phyloP scores from a whole-genome alignment of 495 filamentous ascomycete genomes.

The Thozetella sp. region DNA sequence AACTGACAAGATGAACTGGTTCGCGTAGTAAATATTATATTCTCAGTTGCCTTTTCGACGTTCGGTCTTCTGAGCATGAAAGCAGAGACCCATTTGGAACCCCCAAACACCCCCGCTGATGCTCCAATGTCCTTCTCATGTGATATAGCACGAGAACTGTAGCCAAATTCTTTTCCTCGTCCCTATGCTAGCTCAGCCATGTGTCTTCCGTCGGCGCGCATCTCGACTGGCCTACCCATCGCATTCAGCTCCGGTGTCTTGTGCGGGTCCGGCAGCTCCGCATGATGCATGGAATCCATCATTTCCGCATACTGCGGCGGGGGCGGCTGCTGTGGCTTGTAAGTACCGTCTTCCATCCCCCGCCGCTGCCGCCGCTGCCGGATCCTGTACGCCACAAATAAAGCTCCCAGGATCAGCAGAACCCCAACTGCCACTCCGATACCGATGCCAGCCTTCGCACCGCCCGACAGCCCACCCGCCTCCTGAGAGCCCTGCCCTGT shows the following conservation, averaged over 20 bases:
- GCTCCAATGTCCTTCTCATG: too few relatives aligned
- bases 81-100: too few relatives aligned
- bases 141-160: too few relatives aligned
- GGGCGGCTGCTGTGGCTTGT: neutral
- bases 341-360: neutral
- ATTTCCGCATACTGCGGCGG: neutral
- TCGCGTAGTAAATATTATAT: too few relatives aligned
- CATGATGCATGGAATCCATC: neutral
- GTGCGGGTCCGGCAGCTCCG: neutral
- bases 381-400: neutral
- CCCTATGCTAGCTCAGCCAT: neutral
- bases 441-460: neutral
- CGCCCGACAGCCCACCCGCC: neutral
- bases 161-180: neutral
- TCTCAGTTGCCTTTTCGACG: too few relatives aligned
- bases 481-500: neutral
- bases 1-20: too few relatives aligned
- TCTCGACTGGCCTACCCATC: neutral
- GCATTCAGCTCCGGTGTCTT: neutral
- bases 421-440: neutral
- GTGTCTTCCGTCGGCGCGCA: neutral
- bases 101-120: too few relatives aligned
- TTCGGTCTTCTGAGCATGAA: too few relatives aligned
- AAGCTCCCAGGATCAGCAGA: neutral
- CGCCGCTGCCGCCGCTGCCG: neutral